Percentiles rank a stretch among this genome's conserved stretches.
Conservation (phyloP, 768 basidiomycete species). For the Leccinum rimulosum region DNA sequence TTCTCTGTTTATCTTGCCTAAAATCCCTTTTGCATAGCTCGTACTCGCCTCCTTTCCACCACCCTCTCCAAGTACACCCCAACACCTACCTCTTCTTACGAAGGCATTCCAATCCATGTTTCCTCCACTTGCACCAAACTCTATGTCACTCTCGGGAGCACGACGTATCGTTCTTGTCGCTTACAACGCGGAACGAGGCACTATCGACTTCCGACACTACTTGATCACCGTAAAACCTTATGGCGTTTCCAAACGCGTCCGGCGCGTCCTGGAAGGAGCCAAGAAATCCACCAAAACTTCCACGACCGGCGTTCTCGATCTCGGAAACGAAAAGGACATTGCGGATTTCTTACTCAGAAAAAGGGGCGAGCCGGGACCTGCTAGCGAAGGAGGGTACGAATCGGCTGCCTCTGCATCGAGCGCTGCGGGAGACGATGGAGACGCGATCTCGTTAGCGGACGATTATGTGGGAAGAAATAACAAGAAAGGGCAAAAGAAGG, state of each 20-base stretch:
- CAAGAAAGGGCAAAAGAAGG: slow-evolving; percentile 85
- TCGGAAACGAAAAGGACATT: slow-evolving; percentile 90
- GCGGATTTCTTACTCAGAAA: slow-evolving; percentile 89
- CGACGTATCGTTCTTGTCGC: slow-evolving; percentile 92
- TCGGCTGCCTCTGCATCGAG: slow-evolving; percentile 78
- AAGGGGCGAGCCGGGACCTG: slow-evolving; percentile 55
- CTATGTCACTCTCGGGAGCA: slow-evolving; percentile 80
- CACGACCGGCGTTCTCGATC: slow-evolving; percentile 56
- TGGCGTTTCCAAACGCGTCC: slow-evolving; percentile 89
- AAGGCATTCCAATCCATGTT: slow-evolving; percentile 97
- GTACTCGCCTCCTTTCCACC: slow-evolving; percentile 87
- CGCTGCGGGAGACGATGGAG: slow-evolving; percentile 79
- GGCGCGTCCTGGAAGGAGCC: slow-evolving; percentile 74
- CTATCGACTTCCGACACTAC: slow-evolving; percentile 92
- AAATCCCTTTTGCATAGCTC: slow-evolving; percentile 42
- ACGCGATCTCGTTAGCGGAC: slow-evolving; percentile 78
- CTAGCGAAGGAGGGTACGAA: slow-evolving; percentile 67
- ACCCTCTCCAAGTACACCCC: slow-evolving; percentile 69
- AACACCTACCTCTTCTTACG: slow-evolving; percentile 87
- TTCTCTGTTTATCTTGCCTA: background rate
- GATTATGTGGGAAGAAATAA: slow-evolving; percentile 97
- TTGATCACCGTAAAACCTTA: slow-evolving; percentile 93
- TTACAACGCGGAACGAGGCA: slow-evolving; percentile 82
- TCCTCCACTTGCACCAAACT: slow-evolving; percentile 84
- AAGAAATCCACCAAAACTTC: slow-evolving; percentile 28